Evolutionary conservation across 345 rosid species (phyloP), one percentile per base, ranked within the genome.

Genomic region (Linum usitatissimum): DNA sequence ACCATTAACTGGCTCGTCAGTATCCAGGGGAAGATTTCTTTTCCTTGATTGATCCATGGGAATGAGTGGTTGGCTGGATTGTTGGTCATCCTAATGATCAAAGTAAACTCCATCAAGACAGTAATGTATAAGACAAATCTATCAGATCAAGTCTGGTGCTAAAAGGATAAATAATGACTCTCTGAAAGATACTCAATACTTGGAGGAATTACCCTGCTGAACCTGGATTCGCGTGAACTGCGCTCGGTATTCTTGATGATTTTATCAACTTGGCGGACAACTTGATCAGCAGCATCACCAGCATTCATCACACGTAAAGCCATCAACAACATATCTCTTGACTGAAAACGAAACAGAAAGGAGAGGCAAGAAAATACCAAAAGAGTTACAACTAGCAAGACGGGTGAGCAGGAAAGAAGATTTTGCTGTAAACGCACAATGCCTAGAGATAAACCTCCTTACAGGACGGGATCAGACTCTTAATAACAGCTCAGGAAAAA

Each of bases 281-380:
- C 97, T 73, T 90, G 97, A 71, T 93, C 97, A 30, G 94, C 99
- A 28, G 90, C 95, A 79, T 93, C 96, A 67, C 90, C 91, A 69
- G 96, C 96, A 81, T 86, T 90, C 88, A 93, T 78, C 66, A 84
- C 79, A 70, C 90, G 86, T 61, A 93, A 72, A 66, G 83, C 91
- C 85, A 83, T 75, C 56, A 87, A 74, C 75, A 93, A 71, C 77
- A 71, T 86, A 64, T 93, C 99, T 73, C 97, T 84, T 48, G 97
- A 84, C 99, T 93, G 87, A 23, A 72, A 66, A 64, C n/a, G 4
- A 3, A 54, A 13, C 48, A 40, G 48, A 40, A 12, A 40, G 48
- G 13, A 12, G 48, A 40, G 5, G 48, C 48, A 40, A 12, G 48
- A 40, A 40, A 40, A 40, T 12, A 40, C 13, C 48, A 40, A 40